Conservation (phyloP, 257 asterid species). For the Thymus quinquecostatus region DNA sequence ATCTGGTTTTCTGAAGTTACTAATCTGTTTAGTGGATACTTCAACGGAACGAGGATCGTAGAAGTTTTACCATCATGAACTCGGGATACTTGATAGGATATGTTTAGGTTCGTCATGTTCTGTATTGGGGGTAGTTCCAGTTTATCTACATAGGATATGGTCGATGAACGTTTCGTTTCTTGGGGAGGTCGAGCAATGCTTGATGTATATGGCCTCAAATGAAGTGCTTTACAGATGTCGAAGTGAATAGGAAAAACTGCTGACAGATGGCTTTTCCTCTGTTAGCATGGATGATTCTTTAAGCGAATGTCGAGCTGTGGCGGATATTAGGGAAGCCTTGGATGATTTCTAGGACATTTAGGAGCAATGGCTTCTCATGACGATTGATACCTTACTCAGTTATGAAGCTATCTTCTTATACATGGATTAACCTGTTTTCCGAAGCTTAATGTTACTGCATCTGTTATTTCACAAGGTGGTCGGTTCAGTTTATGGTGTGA, state of each 20-base stretch:
- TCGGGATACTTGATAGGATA: background rate
- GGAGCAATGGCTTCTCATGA: too few species aligned
- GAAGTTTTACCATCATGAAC: background rate
- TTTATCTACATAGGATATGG: background rate
- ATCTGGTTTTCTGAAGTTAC: background rate
- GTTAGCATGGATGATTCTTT: too few species aligned
- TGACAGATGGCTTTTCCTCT: too few species aligned
- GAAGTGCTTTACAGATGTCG: background rate
- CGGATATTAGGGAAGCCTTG: background rate
- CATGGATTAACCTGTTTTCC: slow-evolving; percentile 5
- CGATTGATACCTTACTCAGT: too few species aligned
- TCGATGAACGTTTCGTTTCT: background rate
- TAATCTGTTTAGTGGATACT: background rate
- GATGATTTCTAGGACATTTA: background rate
- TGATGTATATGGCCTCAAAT: background rate
- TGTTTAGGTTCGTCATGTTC: too few species aligned
- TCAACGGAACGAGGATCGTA: background rate
- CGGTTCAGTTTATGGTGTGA: slow-evolving; percentile 79
- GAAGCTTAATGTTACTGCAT: slow-evolving; percentile 6
- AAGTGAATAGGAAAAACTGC: background rate
- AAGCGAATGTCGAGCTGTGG: too few species aligned
- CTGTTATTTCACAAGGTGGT: slow-evolving; percentile 48
- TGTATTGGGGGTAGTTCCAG: too few species aligned
- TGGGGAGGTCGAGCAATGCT: background rate
- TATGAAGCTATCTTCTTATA: background rate